Base-by-base conservation (phyloP, 257 asterid species). In the Solanum gandarillasii region DNA sequence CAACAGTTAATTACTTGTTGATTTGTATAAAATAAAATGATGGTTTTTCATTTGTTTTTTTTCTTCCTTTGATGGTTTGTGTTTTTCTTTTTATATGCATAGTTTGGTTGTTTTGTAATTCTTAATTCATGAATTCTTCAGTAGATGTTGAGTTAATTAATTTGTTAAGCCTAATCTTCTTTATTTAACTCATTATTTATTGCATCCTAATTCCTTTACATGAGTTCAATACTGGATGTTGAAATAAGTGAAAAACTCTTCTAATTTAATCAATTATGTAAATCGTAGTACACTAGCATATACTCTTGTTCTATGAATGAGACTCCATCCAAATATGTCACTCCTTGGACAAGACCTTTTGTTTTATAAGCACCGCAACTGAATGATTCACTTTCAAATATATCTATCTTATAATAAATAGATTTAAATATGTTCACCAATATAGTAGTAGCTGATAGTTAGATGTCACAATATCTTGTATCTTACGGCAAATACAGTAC, bases 81-180 rank as follows among this genome's bases (percentile, higher is more conserved):
- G 29, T 18, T 82, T 0, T 16, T 48, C 2, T 48, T 48, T 29
- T 82, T 48, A 9, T 81, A 81, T 48, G 70, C 86, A 48, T 46
- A 29, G 25, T 82, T 48, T 48, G 86, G 41, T 74, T 48, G 70
- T 82, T 31, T 11, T 82, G 86, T 29, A 29, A 48, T 82, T 36
- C 20, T 12, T 6, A 9, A 29, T 70, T 48, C 68, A 46, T 82
- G 31, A 82, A 82, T 82, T 48, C 21, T 1, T 48, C 43, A 29
- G 41, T 48, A 48, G 70, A 48, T 82, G 43, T 82, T 82, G 67
- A 82, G 86, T 48, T 9, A 48, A 48, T 10, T 82, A 82, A 31
- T 48, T 10, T 82, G 31, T 31, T 48, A 82, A 48, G 18, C 6
- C 9, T 48, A 6, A 1, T 48, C 3, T 82, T 82, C 20, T 29